These are phyloP conservation scores for Viola odorata DNA, from an alignment of 345 rosid genomes.

Conservation along the genomic window DNA sequence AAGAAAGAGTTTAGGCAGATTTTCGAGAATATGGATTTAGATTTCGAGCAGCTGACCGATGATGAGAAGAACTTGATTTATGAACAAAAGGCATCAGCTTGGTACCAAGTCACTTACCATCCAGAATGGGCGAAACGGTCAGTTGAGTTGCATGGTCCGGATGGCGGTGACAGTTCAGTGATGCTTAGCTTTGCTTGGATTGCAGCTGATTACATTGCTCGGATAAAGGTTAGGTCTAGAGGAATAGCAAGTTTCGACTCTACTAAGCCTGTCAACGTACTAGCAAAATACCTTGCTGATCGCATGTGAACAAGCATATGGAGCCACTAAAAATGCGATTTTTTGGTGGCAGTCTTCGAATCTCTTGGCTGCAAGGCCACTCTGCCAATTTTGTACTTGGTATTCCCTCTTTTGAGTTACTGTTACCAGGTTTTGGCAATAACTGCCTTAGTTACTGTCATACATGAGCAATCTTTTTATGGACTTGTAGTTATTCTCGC, in stretches of 20 bases:
- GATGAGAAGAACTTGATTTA: conserved; percentile 49
- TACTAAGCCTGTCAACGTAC: conserved; percentile 54
- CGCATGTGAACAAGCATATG: conserved; percentile 27
- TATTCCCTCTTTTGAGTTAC: background rate
- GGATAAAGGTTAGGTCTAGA: conserved; percentile 50
- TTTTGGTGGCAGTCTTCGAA: background rate
- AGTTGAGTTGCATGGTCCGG: conserved; percentile 39
- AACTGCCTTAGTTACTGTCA: too few relatives aligned
- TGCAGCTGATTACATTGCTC: conserved; percentile 79
- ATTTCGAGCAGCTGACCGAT: conserved; percentile 42
- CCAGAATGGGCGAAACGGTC: conserved; percentile 63
- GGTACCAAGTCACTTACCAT: conserved; percentile 86
- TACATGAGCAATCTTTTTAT: too few relatives aligned
- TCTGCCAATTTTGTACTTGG: conserved; percentile 10
- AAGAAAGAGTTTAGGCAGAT: conserved; percentile 69
- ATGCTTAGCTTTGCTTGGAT: conserved; percentile 91
- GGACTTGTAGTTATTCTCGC: too few relatives aligned
- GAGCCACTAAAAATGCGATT: too few relatives aligned
- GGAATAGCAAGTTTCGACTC: conserved; percentile 32
- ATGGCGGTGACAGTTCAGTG: conserved; percentile 22
- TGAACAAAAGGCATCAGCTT: conserved; percentile 85
- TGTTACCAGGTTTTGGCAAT: background rate
- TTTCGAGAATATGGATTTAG: conserved; percentile 46
- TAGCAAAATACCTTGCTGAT: conserved; percentile 56
- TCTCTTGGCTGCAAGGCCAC: conserved; percentile 16